A percentile compares a stretch with the other conserved stretches of the same genome.
These are phyloP conservation scores for Viridothelium virens DNA, from an alignment of 495 filamentous ascomycete species.

Conservation along the genomic window DNA sequence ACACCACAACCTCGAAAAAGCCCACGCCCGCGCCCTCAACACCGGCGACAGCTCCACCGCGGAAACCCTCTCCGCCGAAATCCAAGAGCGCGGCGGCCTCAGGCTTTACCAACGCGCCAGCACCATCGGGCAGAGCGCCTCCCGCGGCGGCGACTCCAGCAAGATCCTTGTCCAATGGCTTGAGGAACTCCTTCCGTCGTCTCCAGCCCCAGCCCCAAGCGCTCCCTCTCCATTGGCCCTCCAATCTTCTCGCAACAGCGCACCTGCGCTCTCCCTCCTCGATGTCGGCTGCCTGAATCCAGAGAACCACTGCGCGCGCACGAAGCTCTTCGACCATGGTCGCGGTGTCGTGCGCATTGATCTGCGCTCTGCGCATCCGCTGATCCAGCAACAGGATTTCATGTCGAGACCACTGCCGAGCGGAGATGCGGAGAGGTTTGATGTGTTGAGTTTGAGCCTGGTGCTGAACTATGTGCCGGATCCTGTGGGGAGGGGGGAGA, in stretches of 20 bases:
- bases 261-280: slow-evolving; percentile 50
- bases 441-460: slow-evolving; percentile 86
- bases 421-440: slow-evolving; percentile 57
- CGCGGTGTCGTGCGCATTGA: slow-evolving; percentile 71
- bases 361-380: slow-evolving; percentile 71
- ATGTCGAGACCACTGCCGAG: slow-evolving; percentile 75
- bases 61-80: slow-evolving; percentile 49
- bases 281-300: slow-evolving; percentile 87
- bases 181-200: slow-evolving; percentile 35
- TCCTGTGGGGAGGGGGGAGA: slow-evolving; percentile 66
- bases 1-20: slow-evolving; percentile 79
- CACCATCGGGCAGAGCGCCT: slow-evolving; percentile 71
- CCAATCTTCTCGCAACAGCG: background rate
- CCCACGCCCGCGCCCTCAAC: slow-evolving; percentile 55
- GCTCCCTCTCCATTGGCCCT: slow-evolving; percentile 16
- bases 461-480: slow-evolving; percentile 92
- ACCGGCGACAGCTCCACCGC: slow-evolving; percentile 53
- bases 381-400: slow-evolving; percentile 84
- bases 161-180: slow-evolving; percentile 84
- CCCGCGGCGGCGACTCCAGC: slow-evolving; percentile 87
- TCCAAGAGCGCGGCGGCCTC: slow-evolving; percentile 66
- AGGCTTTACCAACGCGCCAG: slow-evolving; percentile 83
- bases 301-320: slow-evolving; percentile 73
- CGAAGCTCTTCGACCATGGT: slow-evolving; percentile 48
- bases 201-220: background rate